Percentiles rank a stretch among this genome's conserved stretches.
Evolutionary conservation across 352 stramenopile genomes (phyloP).

Genomic region (Phytophthora melonis): DNA sequence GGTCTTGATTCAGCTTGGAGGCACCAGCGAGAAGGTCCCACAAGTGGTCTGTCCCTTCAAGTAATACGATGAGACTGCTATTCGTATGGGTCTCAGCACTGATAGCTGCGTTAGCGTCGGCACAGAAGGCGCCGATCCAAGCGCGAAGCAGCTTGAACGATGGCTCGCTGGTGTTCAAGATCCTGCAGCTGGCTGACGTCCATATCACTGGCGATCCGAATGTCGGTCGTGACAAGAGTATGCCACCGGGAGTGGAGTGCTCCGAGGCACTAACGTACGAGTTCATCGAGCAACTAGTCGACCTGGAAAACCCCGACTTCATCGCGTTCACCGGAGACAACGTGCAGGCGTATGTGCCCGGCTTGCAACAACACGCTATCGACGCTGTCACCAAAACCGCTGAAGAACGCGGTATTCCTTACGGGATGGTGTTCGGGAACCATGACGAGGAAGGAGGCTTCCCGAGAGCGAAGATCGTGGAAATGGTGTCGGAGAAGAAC

Average conservation of each 20-base stretch:
- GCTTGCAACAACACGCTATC: slow-evolving; percentile 46
- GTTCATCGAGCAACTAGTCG: slow-evolving; percentile 58
- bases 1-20: neutral
- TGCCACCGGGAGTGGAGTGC: too few species aligned
- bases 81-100: neutral
- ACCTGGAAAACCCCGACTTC: slow-evolving; percentile 59
- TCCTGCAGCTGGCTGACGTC: slow-evolving; percentile 65
- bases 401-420: slow-evolving; percentile 56
- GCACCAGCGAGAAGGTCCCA: neutral
- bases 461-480: slow-evolving; percentile 46
- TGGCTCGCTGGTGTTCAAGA: slow-evolving; percentile 53
- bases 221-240: too few species aligned
- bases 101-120: slow-evolving; percentile 1
- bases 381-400: slow-evolving; percentile 41
- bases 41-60: neutral
- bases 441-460: slow-evolving; percentile 62
- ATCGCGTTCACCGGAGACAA: slow-evolving; percentile 70
- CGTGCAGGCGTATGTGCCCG: slow-evolving; percentile 38
- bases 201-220: slow-evolving; percentile 54
- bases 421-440: slow-evolving; percentile 69
- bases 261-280: slow-evolving; percentile 46
- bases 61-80: too few species aligned
- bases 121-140: slow-evolving; percentile 30
- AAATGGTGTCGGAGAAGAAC: slow-evolving; percentile 40
- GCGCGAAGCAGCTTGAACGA: slow-evolving; percentile 28